phyloP scores from a whole-genome alignment of 148 eudicot species.

The Beta vulgaris region DNA sequence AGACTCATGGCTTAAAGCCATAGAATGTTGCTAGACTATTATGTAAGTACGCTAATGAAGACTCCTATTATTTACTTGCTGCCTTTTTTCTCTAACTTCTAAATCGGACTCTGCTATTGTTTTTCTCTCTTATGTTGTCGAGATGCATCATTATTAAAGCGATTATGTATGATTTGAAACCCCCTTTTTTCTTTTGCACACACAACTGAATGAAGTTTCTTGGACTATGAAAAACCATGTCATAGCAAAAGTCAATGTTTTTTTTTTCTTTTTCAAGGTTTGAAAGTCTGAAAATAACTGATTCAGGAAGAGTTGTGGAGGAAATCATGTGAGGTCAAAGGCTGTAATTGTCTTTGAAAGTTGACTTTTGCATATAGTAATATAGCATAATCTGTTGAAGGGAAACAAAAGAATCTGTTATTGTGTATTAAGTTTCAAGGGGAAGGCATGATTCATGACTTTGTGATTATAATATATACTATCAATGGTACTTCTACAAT shows the following conservation, averaged over 20 bases:
- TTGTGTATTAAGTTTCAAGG: background rate
- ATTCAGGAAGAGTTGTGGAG: background rate
- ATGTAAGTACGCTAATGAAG: slow-evolving; percentile 19
- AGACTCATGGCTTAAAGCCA: slow-evolving; percentile 10
- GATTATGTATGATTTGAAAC: too few relatives aligned
- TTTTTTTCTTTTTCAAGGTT: background rate
- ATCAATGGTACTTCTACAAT: background rate
- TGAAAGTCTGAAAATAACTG: background rate
- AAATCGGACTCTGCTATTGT: background rate
- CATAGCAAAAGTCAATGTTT: background rate
- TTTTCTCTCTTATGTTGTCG: background rate
- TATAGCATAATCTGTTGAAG: background rate
- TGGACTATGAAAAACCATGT: background rate
- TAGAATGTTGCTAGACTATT: slow-evolving; percentile 16
- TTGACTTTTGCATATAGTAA: background rate
- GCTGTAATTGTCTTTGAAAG: background rate
- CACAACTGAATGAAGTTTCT: background rate
- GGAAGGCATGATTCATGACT: background rate
- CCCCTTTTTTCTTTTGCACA: background rate
- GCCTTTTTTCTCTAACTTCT: background rate
- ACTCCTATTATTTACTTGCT: background rate
- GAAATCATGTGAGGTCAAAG: background rate
- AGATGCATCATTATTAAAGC: background rate
- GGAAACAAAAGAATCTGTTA: background rate
- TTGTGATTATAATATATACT: background rate